These are phyloP conservation scores for Spiromastix sp. DNA, from an alignment of 2,329 filamentous ascomycete genomes.

Conservation along the genomic window DNA sequence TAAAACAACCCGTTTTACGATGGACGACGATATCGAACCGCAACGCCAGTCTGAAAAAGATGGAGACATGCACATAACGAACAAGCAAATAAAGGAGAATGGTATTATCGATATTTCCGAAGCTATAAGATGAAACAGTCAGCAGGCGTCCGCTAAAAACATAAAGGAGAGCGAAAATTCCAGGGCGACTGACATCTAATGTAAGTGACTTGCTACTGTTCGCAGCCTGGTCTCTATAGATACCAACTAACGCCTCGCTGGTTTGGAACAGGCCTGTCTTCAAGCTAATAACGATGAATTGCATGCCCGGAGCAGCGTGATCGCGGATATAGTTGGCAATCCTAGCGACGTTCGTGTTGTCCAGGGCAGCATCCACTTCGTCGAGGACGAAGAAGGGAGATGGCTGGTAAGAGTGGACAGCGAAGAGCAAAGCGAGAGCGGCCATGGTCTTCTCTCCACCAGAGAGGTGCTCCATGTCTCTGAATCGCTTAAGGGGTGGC, in stretches of 20 bases:
- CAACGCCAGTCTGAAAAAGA: no score
- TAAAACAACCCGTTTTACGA: no score
- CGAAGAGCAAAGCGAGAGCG: slow-evolving; percentile 88
- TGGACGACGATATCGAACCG: no score
- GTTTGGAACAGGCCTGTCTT: slow-evolving; percentile 95
- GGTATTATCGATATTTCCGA: slow-evolving; percentile 15
- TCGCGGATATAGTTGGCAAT: slow-evolving; percentile 94
- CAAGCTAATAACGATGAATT: slow-evolving; percentile 95
- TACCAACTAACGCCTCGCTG: slow-evolving; percentile 88
- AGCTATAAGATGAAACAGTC: slow-evolving; percentile 7
- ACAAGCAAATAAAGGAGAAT: no score
- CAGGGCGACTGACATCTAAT: slow-evolving; percentile 66
- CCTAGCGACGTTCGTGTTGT: slow-evolving; percentile 92
- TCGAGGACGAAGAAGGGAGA: slow-evolving; percentile 96
- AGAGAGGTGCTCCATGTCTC: slow-evolving; percentile 97
- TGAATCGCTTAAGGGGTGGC: slow-evolving; percentile 95
- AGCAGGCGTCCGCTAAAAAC: slow-evolving; percentile 2
- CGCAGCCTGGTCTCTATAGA: slow-evolving; percentile 87
- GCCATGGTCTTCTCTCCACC: slow-evolving; percentile 99
- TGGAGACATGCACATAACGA: no score
- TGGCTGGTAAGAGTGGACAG: slow-evolving; percentile 91
- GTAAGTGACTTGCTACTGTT: slow-evolving; percentile 89
- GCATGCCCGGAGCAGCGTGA: slow-evolving; percentile 92
- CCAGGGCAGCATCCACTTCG: slow-evolving; percentile 95
- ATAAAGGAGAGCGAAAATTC: slow-evolving; percentile 1